Base-by-base conservation (phyloP, 441 rosid species). In the Daphne laureola region DNA sequence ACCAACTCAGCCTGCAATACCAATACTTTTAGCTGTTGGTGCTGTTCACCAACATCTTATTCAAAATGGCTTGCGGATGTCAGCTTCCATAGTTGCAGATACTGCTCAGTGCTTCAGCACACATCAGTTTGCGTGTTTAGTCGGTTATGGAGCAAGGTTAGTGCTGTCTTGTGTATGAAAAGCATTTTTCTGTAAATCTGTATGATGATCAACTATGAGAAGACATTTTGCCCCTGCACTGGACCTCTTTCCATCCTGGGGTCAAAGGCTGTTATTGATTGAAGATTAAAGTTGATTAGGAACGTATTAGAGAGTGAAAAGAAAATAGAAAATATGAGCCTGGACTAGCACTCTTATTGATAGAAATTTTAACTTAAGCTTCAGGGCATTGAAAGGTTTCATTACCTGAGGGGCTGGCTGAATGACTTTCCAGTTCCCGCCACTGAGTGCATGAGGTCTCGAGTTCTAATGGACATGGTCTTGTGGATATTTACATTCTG, bases 101-200 rank as follows among this genome's bases (percentile, higher is more conserved):
- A 94, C 96, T 38, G 97, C 97, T 41, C 99, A 94, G 69, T 94
- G 99, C 74, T 94, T 94, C 77, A 94, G 97, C 68, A 94, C 99
- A 6, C 99, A 94, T 83, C 99, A 94, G 43, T 94, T 90, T 70
- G 97, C 97, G 49, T 90, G 99, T 78, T 69, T 94, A 72, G 86
- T 94, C 59, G 99, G 97, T 71, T 90, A 87, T 73, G 99, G 99
- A 55, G 99, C 99, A 67, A 94, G 99, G 99, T 90, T 58, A 14
- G 51, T 49, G 42, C 64, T 67, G 60, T 60, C 53, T 31, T 51
- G 15, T 49, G 4, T 60, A 36, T 53, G 46, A 55, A n/a, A n/a
- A 52, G 23, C 18, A 49, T 62, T 12, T 58, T 23, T 42, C 27
- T 23, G 2, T 38, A 23, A 21, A 21, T 21, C 3, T 21, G 25